Percentiles rank a stretch among this genome's conserved stretches.
Conservation (phyloP, 306 rosid genomes). For the Astragalus membranaceus region DNA sequence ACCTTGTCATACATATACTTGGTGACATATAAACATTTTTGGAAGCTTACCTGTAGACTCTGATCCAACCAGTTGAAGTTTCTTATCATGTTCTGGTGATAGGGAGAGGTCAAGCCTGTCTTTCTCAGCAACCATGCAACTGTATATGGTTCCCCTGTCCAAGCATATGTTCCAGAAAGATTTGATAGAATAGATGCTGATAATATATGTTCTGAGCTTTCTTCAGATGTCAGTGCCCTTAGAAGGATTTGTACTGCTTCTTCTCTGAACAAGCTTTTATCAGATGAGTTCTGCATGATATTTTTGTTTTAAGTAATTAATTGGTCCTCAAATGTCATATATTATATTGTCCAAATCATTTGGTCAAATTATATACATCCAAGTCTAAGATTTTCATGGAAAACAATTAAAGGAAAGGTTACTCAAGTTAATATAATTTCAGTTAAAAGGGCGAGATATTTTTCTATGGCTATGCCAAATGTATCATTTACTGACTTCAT, state of each 20-base stretch:
- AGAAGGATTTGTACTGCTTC: slow-evolving; percentile 54
- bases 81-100: slow-evolving; percentile 58
- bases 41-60: slow-evolving; percentile 48
- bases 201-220: slow-evolving; percentile 46
- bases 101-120: slow-evolving; percentile 49
- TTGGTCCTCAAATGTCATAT: not conserved
- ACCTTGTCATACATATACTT: not conserved
- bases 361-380: not conserved
- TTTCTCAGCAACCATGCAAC: slow-evolving; percentile 73
- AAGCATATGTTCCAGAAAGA: slow-evolving; percentile 65
- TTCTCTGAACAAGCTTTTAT: slow-evolving; percentile 40
- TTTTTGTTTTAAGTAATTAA: not conserved
- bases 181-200: slow-evolving; percentile 70
- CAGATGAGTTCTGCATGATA: slow-evolving; percentile 42
- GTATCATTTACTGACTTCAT: not conserved
- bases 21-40: not conserved
- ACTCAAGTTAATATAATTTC: not conserved
- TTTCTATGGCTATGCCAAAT: not conserved
- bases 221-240: slow-evolving; percentile 49
- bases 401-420: not conserved
- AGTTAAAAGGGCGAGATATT: not conserved
- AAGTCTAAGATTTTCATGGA: not conserved
- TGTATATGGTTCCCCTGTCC: slow-evolving; percentile 78
- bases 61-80: slow-evolving; percentile 59
- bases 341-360: not conserved